A percentile compares a stretch with the other conserved stretches of the same genome.
Evolutionary conservation across 192 early-diverging fungal species (phyloP).

Genomic region (Entomortierella chlamydospora): DNA sequence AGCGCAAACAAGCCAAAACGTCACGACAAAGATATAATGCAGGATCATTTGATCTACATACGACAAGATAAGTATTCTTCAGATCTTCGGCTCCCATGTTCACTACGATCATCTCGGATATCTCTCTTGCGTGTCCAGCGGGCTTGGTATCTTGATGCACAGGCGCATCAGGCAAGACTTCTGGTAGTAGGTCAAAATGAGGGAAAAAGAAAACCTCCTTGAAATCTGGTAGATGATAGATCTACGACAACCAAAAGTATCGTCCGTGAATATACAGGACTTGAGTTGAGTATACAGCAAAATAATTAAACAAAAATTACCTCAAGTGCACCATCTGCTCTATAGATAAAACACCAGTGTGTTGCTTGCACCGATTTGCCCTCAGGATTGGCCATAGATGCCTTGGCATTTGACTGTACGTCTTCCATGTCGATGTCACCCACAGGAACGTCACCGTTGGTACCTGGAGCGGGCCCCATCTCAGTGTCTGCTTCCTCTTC

Average conservation of each 20-base stretch:
- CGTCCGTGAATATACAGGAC: background rate
- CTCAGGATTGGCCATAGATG: constrained; percentile 45
- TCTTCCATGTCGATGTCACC: constrained; percentile 46
- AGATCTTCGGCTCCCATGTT: constrained; percentile 67
- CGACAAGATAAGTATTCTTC: constrained; percentile 76
- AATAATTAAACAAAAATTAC: constrained; percentile 47
- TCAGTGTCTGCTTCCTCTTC: constrained; percentile 68
- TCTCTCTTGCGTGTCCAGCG: constrained; percentile 56
- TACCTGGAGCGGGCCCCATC: constrained; percentile 31
- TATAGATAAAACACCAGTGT: constrained; percentile 76
- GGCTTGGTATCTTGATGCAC: constrained; percentile 54
- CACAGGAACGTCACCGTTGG: constrained; percentile 57
- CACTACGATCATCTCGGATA: constrained; percentile 78
- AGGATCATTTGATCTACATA: constrained; percentile 60
- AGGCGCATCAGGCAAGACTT: constrained; percentile 63
- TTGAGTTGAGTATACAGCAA: too few relatives aligned
- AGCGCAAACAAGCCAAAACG: too few relatives aligned
- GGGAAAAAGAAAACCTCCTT: constrained; percentile 69
- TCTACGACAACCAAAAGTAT: too few relatives aligned
- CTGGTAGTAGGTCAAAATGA: constrained; percentile 69
- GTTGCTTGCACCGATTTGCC: constrained; percentile 51
- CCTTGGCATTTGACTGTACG: constrained; percentile 29
- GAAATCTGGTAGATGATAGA: constrained; percentile 68
- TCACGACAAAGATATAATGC: too few relatives aligned
- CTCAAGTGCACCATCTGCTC: constrained; percentile 72